These are phyloP conservation scores for Suhomyces kunorum DNA, from an alignment of 1,139 yeast genomes.

Conservation along the genomic window DNA sequence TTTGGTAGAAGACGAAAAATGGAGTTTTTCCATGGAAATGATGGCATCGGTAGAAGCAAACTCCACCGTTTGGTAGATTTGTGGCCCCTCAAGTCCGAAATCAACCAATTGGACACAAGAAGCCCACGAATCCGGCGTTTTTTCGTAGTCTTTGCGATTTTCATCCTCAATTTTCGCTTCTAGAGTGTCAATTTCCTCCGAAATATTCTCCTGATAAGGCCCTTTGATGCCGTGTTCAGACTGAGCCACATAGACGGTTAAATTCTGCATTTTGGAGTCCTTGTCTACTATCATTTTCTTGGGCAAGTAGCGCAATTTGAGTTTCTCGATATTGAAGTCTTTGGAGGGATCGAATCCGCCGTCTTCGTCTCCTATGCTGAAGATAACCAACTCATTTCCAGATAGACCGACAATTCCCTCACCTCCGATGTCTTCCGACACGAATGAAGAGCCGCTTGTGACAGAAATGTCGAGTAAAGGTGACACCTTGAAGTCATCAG, in stretches of 20 bases:
- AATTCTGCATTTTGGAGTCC: conserved; percentile 15
- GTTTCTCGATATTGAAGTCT: conserved; percentile 46
- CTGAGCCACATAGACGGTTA: conserved; percentile 41
- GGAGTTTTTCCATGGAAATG: conserved; percentile 22
- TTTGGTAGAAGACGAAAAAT: conserved; percentile 23
- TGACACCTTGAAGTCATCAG: conserved; percentile 36
- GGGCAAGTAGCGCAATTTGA: conserved; percentile 56
- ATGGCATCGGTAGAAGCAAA: conserved; percentile 47
- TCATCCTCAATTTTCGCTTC: conserved; percentile 31
- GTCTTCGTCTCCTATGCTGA: conserved; percentile 52
- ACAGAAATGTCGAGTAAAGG: conserved; percentile 43
- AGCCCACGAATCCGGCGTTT: conserved; percentile 37
- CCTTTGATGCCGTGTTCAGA: conserved; percentile 45
- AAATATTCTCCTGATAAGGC: conserved; percentile 21
- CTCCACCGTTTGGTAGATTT: conserved; percentile 43
- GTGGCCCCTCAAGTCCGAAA: conserved; percentile 24
- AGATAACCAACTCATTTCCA: conserved; percentile 55
- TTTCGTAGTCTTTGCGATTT: conserved; percentile 25
- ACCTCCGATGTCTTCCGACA: conserved; percentile 63
- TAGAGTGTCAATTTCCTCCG: neutral
- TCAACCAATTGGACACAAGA: conserved; percentile 58
- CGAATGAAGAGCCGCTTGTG: conserved; percentile 49
- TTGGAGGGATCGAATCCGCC: conserved; percentile 39
- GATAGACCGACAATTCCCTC: conserved; percentile 66
- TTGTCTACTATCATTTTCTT: conserved; percentile 39